These are phyloP conservation scores for Myxozyma geophila DNA, from an alignment of 805 yeast genomes.

Conservation along the genomic window DNA sequence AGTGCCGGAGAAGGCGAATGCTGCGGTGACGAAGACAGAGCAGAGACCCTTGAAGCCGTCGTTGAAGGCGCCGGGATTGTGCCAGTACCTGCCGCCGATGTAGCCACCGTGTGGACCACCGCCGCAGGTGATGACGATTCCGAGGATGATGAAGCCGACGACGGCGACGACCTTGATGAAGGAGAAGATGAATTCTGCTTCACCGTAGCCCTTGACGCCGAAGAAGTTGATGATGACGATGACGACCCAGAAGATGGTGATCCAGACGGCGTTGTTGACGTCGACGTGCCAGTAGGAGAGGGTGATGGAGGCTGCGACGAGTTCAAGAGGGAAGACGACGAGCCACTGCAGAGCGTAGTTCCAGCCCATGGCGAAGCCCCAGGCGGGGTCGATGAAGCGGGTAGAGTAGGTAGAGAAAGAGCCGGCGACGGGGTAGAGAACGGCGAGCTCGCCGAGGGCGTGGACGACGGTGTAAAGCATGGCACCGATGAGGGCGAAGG, in stretches of 20 bases:
- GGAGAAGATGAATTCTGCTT: conserved; percentile 68
- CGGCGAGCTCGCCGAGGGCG: conserved; percentile 66
- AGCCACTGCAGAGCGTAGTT: conserved; percentile 69
- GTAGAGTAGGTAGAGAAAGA: conserved; percentile 64
- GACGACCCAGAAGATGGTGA: conserved; percentile 59
- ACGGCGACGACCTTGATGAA: conserved; percentile 62
- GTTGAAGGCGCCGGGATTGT: conserved; percentile 59
- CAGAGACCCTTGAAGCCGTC: conserved; percentile 77
- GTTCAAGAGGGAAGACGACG: conserved; percentile 67
- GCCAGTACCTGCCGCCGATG: conserved; percentile 64
- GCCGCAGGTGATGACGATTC: conserved; percentile 58
- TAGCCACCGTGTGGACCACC: conserved; percentile 65
- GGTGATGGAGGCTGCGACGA: conserved; percentile 65
- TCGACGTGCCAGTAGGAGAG: conserved; percentile 56
- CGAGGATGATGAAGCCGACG: conserved; percentile 63
- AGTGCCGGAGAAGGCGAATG: conserved; percentile 76
- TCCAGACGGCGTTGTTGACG: conserved; percentile 62
- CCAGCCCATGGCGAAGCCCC: conserved; percentile 77
- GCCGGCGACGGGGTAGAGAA: conserved; percentile 65
- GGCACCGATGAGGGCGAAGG: conserved; percentile 55
- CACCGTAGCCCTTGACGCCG: conserved; percentile 66
- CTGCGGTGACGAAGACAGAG: conserved; percentile 75
- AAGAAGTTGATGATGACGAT: conserved; percentile 56
- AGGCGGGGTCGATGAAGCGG: conserved; percentile 66
- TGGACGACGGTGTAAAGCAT: conserved; percentile 60